Evolutionary conservation across 1,139 yeast genomes (phyloP), one percentile per base, ranked within the genome.

Genomic region (Geotrichum fermentans): DNA sequence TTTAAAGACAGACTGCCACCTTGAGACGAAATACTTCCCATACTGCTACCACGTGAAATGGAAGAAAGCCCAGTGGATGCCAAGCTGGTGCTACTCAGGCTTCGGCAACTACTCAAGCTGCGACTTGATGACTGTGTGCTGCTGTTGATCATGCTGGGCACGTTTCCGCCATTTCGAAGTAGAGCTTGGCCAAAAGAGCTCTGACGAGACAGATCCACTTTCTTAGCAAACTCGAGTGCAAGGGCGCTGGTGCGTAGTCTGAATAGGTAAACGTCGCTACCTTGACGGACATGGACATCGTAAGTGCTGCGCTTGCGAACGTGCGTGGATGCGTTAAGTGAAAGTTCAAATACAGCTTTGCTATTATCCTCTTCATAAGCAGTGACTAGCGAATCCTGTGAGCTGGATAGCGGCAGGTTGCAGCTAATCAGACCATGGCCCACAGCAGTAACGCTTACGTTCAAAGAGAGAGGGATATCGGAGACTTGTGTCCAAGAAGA

Each of bases 201-300:
- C 17, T 26, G 30, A 2, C 41, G 32, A 2, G 41, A 20, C 32
- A 38, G 10, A 30, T 16, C 32, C 14, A 47, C 22, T 1, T 35
- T 30, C n/a, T 26, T 14, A 11, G 34, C 33, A 29, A 47, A 41
- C 22, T 47, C 50, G n/a, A 29, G 32, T 2, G 44, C 43, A 16
- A 37, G 21, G 8, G 39, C 16, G 13, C 18, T 26, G 26, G n/a
- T 41, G 13, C 43, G 43, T 2, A 47, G 29, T 22, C 40, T 30
- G 33, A 47, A 41, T n/a, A 41, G 26, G 18, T 37, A 47, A 18
- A 28, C 40, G 13, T 47, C 43, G 16, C 46, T 32, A 5, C 24
- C 43, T 21, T 45, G 48, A 1, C 22, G 43, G 8, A 45, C 41
- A 39, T 45, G 43, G 20, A 45, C 39, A 22, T 38, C 41, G 29